Base-by-base conservation (phyloP, 352 stramenopile genomes). In the Globisporangium irregulare region DNA sequence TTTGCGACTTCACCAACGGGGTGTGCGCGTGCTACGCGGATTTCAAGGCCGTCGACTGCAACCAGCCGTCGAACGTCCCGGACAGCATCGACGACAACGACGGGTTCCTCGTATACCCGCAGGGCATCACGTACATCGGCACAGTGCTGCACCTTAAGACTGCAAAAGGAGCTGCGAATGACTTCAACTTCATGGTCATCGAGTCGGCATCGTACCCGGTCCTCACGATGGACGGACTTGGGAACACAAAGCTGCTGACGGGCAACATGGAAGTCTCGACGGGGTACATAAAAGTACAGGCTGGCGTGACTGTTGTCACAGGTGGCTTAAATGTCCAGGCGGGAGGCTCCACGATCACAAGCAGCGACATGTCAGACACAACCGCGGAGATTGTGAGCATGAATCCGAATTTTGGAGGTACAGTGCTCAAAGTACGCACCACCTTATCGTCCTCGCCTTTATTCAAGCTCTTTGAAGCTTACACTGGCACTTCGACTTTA, bases 41-140 rank as follows among this genome's bases (percentile, higher is more conserved):
- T 56, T 96, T 91, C 67, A 90, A 88, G 43, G 82, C 77, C 1
- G 73, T 81, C 53, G 84, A 92, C 51, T 94, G 87, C 68, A 82
- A 89, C 64, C 78, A 89, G 62, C 73, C 82, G 14, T 88, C 81
- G 29, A 86, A 90, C 32, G 70, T 90, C 22, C 75, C 84, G 22
- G 75, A 91, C 59, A 86, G 80, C 51, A 86, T 88, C 48, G 80
- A 92, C 55, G 81, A 89, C 48, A 86, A 91, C 43, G 78, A 92
- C 22, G 84, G 82, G 0, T 89, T 92, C 57, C 62, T 91, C n/a
- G 82, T 93, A 22, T 79, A 88, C 56, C 83, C 85, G 2, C 71
- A 82, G 50, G 82, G 77, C 15, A 34, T 80, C 10, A 71, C 72
- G 38, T 92, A 94, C 67, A 72, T 67, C 36, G 82, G 86, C 8